Conservation (phyloP, 306 rosid genomes). For the Vigna trinervia region DNA sequence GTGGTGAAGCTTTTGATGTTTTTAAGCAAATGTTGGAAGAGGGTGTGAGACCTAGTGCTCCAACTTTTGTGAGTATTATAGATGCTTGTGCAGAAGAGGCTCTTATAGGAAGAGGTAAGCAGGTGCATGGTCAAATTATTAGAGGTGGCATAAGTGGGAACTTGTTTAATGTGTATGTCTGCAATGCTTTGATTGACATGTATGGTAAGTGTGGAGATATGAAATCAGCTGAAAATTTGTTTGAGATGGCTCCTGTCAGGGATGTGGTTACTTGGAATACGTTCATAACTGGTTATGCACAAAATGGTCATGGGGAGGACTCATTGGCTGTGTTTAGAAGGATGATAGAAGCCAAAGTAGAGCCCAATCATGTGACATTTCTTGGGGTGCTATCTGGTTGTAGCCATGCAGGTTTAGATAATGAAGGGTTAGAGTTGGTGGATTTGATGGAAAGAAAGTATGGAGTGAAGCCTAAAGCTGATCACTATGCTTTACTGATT, state of each 20-base stretch:
- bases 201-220: slow-evolving; percentile 67
- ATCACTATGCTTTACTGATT: slow-evolving; percentile 66
- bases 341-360: slow-evolving; percentile 60
- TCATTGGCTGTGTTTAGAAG: slow-evolving; percentile 53
- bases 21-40: slow-evolving; percentile 59
- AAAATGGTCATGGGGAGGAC: slow-evolving; percentile 61
- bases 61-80: slow-evolving; percentile 59
- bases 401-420: slow-evolving; percentile 61
- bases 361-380: slow-evolving; percentile 70
- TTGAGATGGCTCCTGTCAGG: slow-evolving; percentile 49
- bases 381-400: slow-evolving; percentile 67
- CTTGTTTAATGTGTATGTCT: slow-evolving; percentile 49
- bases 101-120: slow-evolving; percentile 61
- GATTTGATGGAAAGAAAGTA: slow-evolving; percentile 58
- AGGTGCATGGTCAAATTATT: slow-evolving; percentile 56
- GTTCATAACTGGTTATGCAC: slow-evolving; percentile 62
- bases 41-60: slow-evolving; percentile 49
- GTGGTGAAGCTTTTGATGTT: slow-evolving; percentile 53
- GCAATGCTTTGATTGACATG: slow-evolving; percentile 67
- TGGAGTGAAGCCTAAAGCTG: slow-evolving; percentile 51
- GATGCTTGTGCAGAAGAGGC: slow-evolving; percentile 65
- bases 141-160: slow-evolving; percentile 46
- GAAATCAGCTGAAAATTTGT: slow-evolving; percentile 60
- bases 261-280: slow-evolving; percentile 66
- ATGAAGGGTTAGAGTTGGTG: slow-evolving; percentile 56